Base-by-base conservation (phyloP, 2,329 filamentous ascomycete genomes). In the Ophiostoma triangulosporum region DNA sequence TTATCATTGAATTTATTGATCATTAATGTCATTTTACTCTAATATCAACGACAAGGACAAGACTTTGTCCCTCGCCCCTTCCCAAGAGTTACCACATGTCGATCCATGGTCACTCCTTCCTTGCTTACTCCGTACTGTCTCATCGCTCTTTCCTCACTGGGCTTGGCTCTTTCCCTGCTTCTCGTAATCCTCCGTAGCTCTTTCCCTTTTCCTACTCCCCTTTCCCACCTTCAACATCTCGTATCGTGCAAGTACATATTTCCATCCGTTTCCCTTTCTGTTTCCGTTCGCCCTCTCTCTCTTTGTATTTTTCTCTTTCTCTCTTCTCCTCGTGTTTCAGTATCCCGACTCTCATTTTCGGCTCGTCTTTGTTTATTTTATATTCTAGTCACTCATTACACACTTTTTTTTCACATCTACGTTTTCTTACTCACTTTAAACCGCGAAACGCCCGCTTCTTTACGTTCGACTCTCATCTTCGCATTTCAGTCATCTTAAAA, bases 171-270 rank as follows among this genome's bases (percentile, higher is more conserved):
- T 45, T n/a, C 40, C 40, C 24, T 26, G 22, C 24, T 45, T 29
- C 40, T 45, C 40, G 40, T 45, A 46, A 29, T 29, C 43, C 24
- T 17, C 43, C 43, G 43, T 46, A 29, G 43, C 45, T 48, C 51
- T 45, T 53, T 26, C 51, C 51, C 33, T 29, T 26, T 27, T 27
- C 22, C 22, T 43, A 26, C 40, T 46, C 24, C 43, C 26, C 43
- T 46, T 46, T 49, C 45, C 35, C 35, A 48, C 15, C 14, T 27
- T 26, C 26, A 6, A 11, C n/a, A 20, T 27, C 26, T 31, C 26
- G 46, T 48, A 22, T 48, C 46, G 46, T n/a, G n/a, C n/a, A n/a
- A n/a, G n/a, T 48, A 31, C 27, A 22, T 33, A 48, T 48, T 54
- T 49, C 52, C 29, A 43, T 43, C 38, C 35, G 26, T 38, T 48